Evolutionary conservation across 805 yeast species (phyloP).

Genomic region (Zygotorulaspora florentina): DNA sequence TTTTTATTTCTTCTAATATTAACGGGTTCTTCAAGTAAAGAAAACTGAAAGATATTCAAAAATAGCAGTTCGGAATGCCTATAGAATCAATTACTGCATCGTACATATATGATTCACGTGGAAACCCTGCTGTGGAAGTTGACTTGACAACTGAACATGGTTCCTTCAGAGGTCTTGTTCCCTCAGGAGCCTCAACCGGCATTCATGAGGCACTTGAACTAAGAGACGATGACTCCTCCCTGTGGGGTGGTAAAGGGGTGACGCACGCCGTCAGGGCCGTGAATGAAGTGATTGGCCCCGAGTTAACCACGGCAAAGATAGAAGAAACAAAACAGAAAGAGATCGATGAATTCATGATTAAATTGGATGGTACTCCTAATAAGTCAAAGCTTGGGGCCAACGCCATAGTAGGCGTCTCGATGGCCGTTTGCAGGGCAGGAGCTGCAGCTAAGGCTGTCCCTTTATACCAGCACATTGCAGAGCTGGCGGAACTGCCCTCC

Average conservation of each 20-base stretch:
- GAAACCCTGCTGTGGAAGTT: slow-evolving; percentile 97
- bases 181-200: slow-evolving; percentile 97
- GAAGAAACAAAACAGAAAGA: slow-evolving; percentile 75
- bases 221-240: slow-evolving; percentile 88
- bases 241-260: slow-evolving; percentile 96
- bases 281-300: slow-evolving; percentile 85
- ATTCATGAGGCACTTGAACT: slow-evolving; percentile 90
- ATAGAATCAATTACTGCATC: slow-evolving; percentile 76
- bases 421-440: slow-evolving; percentile 89
- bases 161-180: slow-evolving; percentile 85
- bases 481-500: slow-evolving; percentile 53
- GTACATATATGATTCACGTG: slow-evolving; percentile 94
- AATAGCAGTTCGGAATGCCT: slow-evolving; percentile 45
- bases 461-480: slow-evolving; percentile 77
- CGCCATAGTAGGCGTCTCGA: slow-evolving; percentile 89
- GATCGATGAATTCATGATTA: slow-evolving; percentile 71
- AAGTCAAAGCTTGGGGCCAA: slow-evolving; percentile 91
- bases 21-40: no score
- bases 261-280: slow-evolving; percentile 87
- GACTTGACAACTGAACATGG: slow-evolving; percentile 83
- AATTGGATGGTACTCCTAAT: slow-evolving; percentile 89
- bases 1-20: no score
- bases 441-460: slow-evolving; percentile 86
- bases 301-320: slow-evolving; percentile 62
- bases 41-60: no score